These are phyloP conservation scores for Cordyceps farinosa DNA, from an alignment of 2,329 filamentous ascomycete genomes.

Conservation along the genomic window DNA sequence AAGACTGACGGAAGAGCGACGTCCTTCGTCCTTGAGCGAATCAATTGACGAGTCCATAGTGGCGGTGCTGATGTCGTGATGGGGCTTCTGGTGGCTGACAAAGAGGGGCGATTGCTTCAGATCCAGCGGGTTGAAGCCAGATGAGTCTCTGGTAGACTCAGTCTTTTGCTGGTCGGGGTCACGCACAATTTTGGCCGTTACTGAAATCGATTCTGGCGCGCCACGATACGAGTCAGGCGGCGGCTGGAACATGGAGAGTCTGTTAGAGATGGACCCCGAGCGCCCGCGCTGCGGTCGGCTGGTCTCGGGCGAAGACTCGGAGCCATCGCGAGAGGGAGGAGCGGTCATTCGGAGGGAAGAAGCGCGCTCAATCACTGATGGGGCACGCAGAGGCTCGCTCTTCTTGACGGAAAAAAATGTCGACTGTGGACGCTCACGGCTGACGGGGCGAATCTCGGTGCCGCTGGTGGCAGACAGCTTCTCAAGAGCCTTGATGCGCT, in stretches of 20 bases:
- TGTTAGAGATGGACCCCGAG: constrained; percentile 53
- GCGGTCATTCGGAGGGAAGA: constrained; percentile 31
- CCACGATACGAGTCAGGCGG: constrained; percentile 36
- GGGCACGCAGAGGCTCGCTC: constrained; percentile 42
- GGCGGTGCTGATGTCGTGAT: constrained; percentile 26
- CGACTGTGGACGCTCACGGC: constrained; percentile 44
- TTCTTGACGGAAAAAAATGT: constrained; percentile 59
- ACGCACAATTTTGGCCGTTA: constrained; percentile 79
- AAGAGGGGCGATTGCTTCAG: constrained; percentile 57
- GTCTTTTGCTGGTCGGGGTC: constrained; percentile 46
- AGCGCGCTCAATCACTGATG: constrained; percentile 44
- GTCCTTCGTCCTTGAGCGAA: constrained; percentile 36
- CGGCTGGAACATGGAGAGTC: constrained; percentile 54
- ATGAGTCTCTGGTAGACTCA: constrained; percentile 37
- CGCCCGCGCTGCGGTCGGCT: constrained; percentile 40
- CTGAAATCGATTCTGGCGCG: constrained; percentile 74
- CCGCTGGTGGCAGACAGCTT: constrained; percentile 56
- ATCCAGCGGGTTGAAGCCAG: constrained; percentile 47
- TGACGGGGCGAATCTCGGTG: constrained; percentile 26
- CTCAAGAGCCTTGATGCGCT: constrained; percentile 89
- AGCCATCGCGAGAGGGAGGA: constrained; percentile 38
- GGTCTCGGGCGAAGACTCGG: constrained; percentile 46
- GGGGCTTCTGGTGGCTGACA: constrained; percentile 50
- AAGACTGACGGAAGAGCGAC: constrained; percentile 57
- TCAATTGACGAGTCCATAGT: constrained; percentile 31